A percentile compares a stretch with the other conserved stretches of the same genome.
phyloP scores from a whole-genome alignment of 805 yeast species.

The Candida arabinofermentans region DNA sequence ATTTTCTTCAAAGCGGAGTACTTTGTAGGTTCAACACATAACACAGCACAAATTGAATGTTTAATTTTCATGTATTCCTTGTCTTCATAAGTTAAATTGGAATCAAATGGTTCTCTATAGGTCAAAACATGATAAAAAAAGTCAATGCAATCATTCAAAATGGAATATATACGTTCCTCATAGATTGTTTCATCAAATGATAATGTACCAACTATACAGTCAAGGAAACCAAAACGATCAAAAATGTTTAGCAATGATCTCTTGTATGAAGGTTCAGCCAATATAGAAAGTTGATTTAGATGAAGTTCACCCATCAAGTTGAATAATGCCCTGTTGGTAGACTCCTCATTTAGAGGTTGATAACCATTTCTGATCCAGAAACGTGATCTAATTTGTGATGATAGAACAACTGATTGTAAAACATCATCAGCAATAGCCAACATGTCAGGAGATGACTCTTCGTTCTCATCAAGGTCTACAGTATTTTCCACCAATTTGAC shows the following conservation, averaged over 20 bases:
- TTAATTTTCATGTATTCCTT: conserved; percentile 26
- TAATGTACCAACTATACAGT: conserved; percentile 12
- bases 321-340: conserved; percentile 16
- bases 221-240: conserved; percentile 54
- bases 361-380: conserved; percentile 75
- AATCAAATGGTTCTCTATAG: conserved; percentile 25
- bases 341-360: conserved; percentile 24
- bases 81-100: conserved; percentile 12
- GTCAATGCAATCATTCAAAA: conserved; percentile 39
- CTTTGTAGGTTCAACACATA: conserved; percentile 50
- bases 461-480: conserved; percentile 8
- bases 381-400: conserved; percentile 58
- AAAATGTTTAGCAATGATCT: conserved; percentile 36
- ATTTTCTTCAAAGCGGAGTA: conserved; percentile 43
- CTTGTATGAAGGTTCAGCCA: conserved; percentile 35
- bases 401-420: conserved; percentile 55
- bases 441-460: conserved; percentile 30
- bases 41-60: conserved; percentile 42
- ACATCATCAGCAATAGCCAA: conserved; percentile 51
- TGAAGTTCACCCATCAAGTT: conserved; percentile 39
- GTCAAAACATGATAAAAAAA: conserved; percentile 44
- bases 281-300: conserved; percentile 40
- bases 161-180: conserved; percentile 44
- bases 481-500: conserved; percentile 7
- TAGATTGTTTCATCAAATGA: conserved; percentile 35